Conservation (phyloP, 2,329 filamentous ascomycete genomes). For the Falciphora oryzae region DNA sequence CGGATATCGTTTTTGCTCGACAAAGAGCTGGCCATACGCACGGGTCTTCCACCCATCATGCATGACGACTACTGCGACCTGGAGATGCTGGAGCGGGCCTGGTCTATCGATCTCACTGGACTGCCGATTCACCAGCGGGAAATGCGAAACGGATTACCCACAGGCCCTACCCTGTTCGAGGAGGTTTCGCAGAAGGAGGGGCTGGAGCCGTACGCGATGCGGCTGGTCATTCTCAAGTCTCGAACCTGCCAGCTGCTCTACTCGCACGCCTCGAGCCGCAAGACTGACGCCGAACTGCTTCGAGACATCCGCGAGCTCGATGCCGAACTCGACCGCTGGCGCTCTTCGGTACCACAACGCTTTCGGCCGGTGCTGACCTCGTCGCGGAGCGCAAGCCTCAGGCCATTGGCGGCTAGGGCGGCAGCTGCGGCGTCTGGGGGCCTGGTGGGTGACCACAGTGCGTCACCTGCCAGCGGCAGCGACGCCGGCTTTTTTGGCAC, state of each 20-base stretch:
- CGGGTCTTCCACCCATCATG: conserved; percentile 45
- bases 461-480: background rate
- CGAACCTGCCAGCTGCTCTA: conserved; percentile 43
- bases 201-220: conserved; percentile 13
- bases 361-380: conserved; percentile 38
- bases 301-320: conserved; percentile 51
- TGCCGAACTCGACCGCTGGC: conserved; percentile 50
- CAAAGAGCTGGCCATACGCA: conserved; percentile 49
- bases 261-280: conserved; percentile 34
- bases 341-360: conserved; percentile 37
- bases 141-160: background rate
- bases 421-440: background rate
- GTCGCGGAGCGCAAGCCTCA: background rate
- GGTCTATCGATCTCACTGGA: conserved; percentile 22
- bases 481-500: background rate
- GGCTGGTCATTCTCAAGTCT: conserved; percentile 45
- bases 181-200: conserved; percentile 13
- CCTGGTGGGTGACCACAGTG: background rate
- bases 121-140: conserved; percentile 16
- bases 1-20: conserved; percentile 51
- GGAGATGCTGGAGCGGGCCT: conserved; percentile 37
- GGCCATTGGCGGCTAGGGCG: background rate
- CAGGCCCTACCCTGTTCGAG: conserved; percentile 14
- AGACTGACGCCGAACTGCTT: conserved; percentile 48
- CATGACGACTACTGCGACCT: conserved; percentile 47